Conservation (phyloP, 768 basidiomycete species). For the Trametes elegans region DNA sequence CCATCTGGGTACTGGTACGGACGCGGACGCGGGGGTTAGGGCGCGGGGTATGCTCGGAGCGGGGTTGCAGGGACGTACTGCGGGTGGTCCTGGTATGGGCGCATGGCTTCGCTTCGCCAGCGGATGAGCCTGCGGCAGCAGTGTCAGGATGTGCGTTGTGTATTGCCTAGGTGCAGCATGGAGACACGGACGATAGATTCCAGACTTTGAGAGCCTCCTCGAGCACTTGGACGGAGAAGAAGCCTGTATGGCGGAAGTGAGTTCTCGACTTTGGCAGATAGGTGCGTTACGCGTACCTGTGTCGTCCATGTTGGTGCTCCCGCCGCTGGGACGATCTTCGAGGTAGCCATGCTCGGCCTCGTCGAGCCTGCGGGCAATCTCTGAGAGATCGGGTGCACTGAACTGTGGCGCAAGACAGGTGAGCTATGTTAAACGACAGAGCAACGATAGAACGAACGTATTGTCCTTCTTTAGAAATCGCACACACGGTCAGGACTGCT, state of each 20-base stretch:
- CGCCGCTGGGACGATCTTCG: conserved; percentile 39
- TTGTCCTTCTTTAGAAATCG: conserved; percentile 40
- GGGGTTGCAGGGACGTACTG: conserved; percentile 50
- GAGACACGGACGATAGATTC: conserved; percentile 63
- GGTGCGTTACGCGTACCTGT: conserved; percentile 50
- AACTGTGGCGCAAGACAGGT: conserved; percentile 45
- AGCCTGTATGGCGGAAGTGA: conserved; percentile 47
- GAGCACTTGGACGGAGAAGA: conserved; percentile 89
- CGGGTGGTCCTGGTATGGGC: conserved; percentile 68
- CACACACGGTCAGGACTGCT: background rate
- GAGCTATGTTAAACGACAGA: conserved; percentile 18
- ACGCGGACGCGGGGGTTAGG: background rate
- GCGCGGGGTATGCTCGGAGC: background rate
- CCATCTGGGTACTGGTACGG: conserved; percentile 77
- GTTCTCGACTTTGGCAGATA: background rate
- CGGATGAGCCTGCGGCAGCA: conserved; percentile 57
- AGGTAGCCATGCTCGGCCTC: conserved; percentile 60
- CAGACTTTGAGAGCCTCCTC: conserved; percentile 83
- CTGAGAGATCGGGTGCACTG: conserved; percentile 74
- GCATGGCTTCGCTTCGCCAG: conserved; percentile 86
- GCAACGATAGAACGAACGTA: conserved; percentile 40
- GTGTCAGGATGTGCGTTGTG: background rate
- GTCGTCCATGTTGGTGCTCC: conserved; percentile 88
- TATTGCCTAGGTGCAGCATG: background rate
- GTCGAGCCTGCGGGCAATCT: conserved; percentile 70